Evolutionary conservation across 73 alveolate genomes (phyloP), one percentile per base, ranked within the genome.

Genomic region (Paramecium primaurelia): DNA sequence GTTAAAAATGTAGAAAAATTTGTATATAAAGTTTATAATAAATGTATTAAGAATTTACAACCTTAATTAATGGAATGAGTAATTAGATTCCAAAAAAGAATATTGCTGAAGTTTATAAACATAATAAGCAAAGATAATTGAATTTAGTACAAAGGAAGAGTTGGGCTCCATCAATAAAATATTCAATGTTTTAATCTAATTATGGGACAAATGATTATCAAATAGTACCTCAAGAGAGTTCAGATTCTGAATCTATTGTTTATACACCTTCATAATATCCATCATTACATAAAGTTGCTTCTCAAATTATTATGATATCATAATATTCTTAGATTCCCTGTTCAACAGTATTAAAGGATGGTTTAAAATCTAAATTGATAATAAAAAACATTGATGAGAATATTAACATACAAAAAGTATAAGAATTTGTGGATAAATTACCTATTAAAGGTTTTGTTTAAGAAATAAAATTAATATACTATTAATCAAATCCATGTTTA

Each of bases 121-220:
- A 64, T 34, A 64, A 64, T 64, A 64, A 64, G 84, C 84, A 64
- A 64, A 12, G 84, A 64, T 64, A 64, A 64, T 28, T 64, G 84
- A 64, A 64, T 64, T 34, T 64, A 34, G 12, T 64, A 14, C 42
- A 37, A 12, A 73, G 59, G 59, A 73, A 73, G 59, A 36, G 59
- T 73, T 73, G 87, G 87, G 64, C 87, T 16, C 87, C 87, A 14
- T 73, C 87, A 18, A 73, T 80, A 28, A 80, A 80, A 45, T 80
- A 80, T n/a, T 80, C 91, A 47, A 80, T 80, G 91, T 47, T 80
- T 42, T 9, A 80, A 47, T 9, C 91, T 22, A 18, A 40, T 42
- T 80, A 80, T 44, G 91, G 91, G 44, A 34, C 91, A 25, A 80
- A 26, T 45, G 91, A 80, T 32, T 80, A 80, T 80, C 5, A 80